A percentile compares a stretch with the other conserved stretches of the same genome.
Evolutionary conservation across 2,329 filamentous ascomycete species (phyloP).

Genomic region (Beauveria australis): DNA sequence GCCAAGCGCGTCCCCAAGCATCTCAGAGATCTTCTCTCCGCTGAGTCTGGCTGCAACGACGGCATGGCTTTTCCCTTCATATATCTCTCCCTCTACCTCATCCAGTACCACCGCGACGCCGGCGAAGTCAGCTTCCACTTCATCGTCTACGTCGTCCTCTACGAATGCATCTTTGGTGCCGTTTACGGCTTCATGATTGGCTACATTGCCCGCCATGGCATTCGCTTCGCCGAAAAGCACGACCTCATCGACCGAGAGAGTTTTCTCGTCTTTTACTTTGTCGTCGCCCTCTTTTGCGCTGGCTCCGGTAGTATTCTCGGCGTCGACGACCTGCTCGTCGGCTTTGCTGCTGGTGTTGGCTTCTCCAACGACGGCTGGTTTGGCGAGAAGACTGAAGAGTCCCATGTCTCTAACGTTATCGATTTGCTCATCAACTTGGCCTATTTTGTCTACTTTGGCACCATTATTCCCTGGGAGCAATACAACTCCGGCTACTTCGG

Average conservation of each 20-base stretch:
- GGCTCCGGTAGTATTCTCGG: slow-evolving; percentile 87
- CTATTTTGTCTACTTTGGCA: slow-evolving; percentile 96
- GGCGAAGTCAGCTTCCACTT: slow-evolving; percentile 70
- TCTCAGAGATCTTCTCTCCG: slow-evolving; percentile 86
- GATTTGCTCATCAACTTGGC: slow-evolving; percentile 93
- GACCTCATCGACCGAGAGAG: slow-evolving; percentile 92
- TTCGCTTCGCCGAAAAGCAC: slow-evolving; percentile 75
- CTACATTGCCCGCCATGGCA: slow-evolving; percentile 83
- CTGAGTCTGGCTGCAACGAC: slow-evolving; percentile 97
- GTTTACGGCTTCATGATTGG: slow-evolving; percentile 81
- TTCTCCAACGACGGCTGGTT: slow-evolving; percentile 99
- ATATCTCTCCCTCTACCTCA: slow-evolving; percentile 84
- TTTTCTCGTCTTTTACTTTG: slow-evolving; percentile 98
- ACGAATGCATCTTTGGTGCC: slow-evolving; percentile 91
- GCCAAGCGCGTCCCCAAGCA: slow-evolving; percentile 96
- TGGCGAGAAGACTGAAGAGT: slow-evolving; percentile 94
- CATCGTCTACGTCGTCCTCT: slow-evolving; percentile 82
- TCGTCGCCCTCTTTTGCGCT: slow-evolving; percentile 89
- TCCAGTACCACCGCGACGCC: slow-evolving; percentile 67
- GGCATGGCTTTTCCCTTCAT: slow-evolving; percentile 99
- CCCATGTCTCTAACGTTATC: slow-evolving; percentile 98
- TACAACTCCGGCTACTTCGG: slow-evolving; percentile 72
- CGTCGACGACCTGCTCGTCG: slow-evolving; percentile 87
- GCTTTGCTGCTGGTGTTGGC: slow-evolving; percentile 92
- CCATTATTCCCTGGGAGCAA: slow-evolving; percentile 92